Conservation (phyloP, 129 eudicot genomes). For the Solidago caesia region DNA sequence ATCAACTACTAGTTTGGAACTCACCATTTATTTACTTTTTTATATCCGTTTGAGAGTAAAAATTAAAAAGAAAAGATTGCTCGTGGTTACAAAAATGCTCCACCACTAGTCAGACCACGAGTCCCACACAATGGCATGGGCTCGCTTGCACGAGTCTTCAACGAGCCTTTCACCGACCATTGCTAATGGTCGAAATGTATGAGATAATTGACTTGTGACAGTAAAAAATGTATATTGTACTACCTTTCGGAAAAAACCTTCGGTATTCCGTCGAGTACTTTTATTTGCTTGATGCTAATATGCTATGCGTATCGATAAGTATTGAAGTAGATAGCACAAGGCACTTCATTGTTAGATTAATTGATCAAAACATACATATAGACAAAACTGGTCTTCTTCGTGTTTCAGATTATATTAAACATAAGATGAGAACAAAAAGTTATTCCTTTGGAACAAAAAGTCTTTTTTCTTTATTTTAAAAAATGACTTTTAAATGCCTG, state of each 20-base stretch:
- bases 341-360: not conserved
- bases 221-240: not conserved
- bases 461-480: not conserved
- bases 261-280: not conserved
- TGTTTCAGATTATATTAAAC: not conserved
- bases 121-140: too few species aligned
- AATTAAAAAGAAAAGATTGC: too few species aligned
- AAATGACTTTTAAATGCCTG: too few species aligned
- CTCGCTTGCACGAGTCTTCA: too few species aligned
- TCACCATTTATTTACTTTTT: too few species aligned
- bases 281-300: not conserved
- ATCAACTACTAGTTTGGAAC: too few species aligned
- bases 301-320: not conserved
- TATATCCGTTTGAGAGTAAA: too few species aligned
- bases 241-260: not conserved
- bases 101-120: too few species aligned
- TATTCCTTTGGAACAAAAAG: not conserved
- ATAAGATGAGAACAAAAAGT: not conserved
- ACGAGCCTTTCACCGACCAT: too few species aligned
- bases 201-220: not conserved
- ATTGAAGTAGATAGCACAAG: not conserved
- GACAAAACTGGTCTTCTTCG: not conserved
- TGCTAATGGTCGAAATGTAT: not conserved
- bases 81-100: too few species aligned
- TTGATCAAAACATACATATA: not conserved